Conservation (phyloP, 768 basidiomycete species). For the Termitomyces sp. region DNA sequence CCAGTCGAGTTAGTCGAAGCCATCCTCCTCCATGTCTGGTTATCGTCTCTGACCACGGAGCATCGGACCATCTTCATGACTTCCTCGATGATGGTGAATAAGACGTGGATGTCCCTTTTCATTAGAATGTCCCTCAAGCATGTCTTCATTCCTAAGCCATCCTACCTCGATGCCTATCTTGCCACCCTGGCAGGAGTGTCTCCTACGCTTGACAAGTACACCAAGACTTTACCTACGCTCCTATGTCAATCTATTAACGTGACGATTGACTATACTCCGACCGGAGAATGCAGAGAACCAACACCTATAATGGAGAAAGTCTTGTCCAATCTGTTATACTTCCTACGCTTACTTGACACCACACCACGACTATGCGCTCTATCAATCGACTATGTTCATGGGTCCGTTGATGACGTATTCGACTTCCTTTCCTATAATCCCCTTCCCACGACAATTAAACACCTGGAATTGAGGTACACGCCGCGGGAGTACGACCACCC, state of each 20-base stretch:
- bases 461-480: conserved; percentile 1
- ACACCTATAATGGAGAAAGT: conserved; percentile 1
- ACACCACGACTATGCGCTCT: conserved; percentile 5
- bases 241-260: conserved; percentile 8
- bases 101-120: conserved; percentile 14
- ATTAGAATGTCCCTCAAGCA: conserved; percentile 12
- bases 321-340: conserved; percentile 6
- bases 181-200: conserved; percentile 1
- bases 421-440: conserved; percentile 8
- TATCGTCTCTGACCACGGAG: conserved; percentile 9
- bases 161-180: conserved; percentile 12
- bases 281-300: background rate
- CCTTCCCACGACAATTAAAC: conserved; percentile 3
- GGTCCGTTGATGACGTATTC: conserved; percentile 7
- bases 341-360: conserved; percentile 5
- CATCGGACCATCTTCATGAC: conserved; percentile 15
- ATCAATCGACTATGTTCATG: conserved; percentile 3
- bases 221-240: background rate
- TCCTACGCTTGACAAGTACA: background rate
- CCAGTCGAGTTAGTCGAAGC: conserved; percentile 16
- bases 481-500: background rate
- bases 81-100: conserved; percentile 15
- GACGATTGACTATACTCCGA: conserved; percentile 6
- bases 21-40: conserved; percentile 12
- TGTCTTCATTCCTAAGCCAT: conserved; percentile 12